A percentile compares a stretch with the other conserved stretches of the same genome.
These are phyloP conservation scores for Aureobasidium sp. DNA, from an alignment of 2,329 filamentous ascomycete genomes.

Conservation along the genomic window DNA sequence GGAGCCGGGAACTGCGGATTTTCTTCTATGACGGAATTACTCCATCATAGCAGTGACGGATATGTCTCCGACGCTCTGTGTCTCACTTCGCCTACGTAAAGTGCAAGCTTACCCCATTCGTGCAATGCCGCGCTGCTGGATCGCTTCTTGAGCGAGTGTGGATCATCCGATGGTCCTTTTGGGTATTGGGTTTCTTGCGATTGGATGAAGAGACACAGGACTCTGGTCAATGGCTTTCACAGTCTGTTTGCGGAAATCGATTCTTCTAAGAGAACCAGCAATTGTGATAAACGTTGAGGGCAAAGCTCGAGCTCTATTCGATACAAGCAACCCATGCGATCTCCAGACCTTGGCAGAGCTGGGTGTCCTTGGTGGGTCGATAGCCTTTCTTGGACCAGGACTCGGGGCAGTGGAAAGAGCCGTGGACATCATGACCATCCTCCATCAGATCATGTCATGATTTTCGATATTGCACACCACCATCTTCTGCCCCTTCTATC, in stretches of 20 bases:
- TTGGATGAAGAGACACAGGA: too few species aligned
- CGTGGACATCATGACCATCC: slow-evolving; percentile 1
- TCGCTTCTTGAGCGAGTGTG: neutral
- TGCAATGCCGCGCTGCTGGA: neutral
- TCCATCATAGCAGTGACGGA: slow-evolving; percentile 5
- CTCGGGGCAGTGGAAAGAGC: neutral
- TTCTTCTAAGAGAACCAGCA: neutral
- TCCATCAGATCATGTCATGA: neutral
- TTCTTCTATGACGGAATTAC: neutral
- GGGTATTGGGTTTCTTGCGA: neutral
- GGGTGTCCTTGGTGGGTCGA: neutral
- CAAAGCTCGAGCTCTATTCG: neutral
- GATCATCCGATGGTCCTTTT: neutral
- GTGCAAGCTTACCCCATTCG: neutral
- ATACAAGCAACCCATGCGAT: slow-evolving; percentile 1
- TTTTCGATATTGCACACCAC: neutral
- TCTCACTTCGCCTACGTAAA: slow-evolving; percentile 5
- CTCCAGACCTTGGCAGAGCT: slow-evolving; percentile 4
- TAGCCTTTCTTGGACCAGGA: neutral
- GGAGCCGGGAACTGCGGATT: neutral
- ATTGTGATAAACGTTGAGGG: neutral
- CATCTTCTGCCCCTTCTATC: neutral
- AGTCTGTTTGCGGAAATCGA: neutral
- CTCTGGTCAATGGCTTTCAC: too few species aligned
- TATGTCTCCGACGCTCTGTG: slow-evolving; percentile 6